Conservation (phyloP, 306 rosid genomes). For the Quercus engelmannii region DNA sequence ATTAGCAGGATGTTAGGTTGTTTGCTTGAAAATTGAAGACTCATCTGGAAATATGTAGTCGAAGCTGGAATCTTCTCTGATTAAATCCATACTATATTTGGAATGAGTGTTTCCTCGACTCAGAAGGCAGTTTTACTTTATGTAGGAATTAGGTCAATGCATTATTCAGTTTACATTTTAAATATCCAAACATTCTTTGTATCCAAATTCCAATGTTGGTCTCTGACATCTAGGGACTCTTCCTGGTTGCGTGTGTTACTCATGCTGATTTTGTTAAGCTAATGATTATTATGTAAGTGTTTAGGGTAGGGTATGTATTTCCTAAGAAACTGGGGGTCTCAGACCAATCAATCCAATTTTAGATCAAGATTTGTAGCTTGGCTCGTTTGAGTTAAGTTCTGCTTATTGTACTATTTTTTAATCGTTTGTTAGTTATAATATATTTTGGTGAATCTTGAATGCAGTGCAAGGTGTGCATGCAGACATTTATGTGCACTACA, state of each 20-base stretch:
- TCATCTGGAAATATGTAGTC: not conserved
- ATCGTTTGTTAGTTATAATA: conserved; percentile 2
- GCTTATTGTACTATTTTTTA: not conserved
- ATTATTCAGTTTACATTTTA: too few species aligned
- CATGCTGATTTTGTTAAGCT: not conserved
- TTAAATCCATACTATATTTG: not conserved
- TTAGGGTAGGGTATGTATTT: not conserved
- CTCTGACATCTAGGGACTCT: not conserved
- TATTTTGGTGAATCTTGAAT: conserved; percentile 21
- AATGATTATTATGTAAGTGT: not conserved
- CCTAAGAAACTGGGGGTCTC: not conserved
- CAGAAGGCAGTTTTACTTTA: not conserved
- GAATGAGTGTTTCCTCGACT: not conserved
- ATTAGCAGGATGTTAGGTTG: not conserved
- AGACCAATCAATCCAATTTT: not conserved
- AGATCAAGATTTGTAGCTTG: not conserved
- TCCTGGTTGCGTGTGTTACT: not conserved
- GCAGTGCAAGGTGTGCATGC: conserved; percentile 97
- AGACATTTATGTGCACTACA: conserved; percentile 84
- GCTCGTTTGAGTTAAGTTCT: not conserved
- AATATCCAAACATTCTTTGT: too few species aligned
- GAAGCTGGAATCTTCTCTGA: not conserved
- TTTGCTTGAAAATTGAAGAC: not conserved
- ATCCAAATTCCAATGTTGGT: too few species aligned
- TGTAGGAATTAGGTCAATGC: too few species aligned